A percentile compares a stretch with the other conserved stretches of the same genome.
Conservation (phyloP, 1,284 basidiomycete species). For the Earliella scabrosa region DNA sequence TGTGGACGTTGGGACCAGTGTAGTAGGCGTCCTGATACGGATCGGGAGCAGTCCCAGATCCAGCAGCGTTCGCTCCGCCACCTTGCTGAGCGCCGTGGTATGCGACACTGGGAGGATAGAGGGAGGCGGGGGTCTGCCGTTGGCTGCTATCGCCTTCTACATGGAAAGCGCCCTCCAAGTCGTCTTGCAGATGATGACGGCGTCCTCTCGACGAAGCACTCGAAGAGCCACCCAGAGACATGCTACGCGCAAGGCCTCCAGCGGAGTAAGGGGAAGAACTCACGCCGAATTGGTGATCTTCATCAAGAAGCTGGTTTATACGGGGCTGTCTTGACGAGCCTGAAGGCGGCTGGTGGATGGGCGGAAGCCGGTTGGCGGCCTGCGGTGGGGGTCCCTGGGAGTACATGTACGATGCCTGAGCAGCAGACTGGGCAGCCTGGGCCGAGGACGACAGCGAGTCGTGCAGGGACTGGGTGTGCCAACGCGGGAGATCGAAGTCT, state of each 20-base stretch:
- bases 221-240: constrained; percentile 55
- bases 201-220: constrained; percentile 40
- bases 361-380: constrained; percentile 40
- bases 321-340: constrained; percentile 59
- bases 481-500: constrained; percentile 80
- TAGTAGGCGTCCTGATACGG: constrained; percentile 71
- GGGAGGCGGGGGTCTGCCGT: constrained; percentile 46
- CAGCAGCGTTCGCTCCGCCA: constrained; percentile 28
- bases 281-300: constrained; percentile 52
- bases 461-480: constrained; percentile 66
- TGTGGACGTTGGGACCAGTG: constrained; percentile 48
- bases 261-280: constrained; percentile 57
- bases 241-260: constrained; percentile 60
- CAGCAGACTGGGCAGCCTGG: constrained; percentile 61
- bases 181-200: constrained; percentile 56
- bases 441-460: constrained; percentile 66
- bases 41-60: constrained; percentile 45
- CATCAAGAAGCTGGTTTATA: constrained; percentile 66
- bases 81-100: constrained; percentile 50
- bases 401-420: constrained; percentile 50
- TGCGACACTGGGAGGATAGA: constrained; percentile 62
- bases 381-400: constrained; percentile 48
- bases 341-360: constrained; percentile 35
- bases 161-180: constrained; percentile 71
- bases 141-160: constrained; percentile 48